A percentile compares a stretch with the other conserved stretches of the same genome.
These are phyloP conservation scores for Trichosporon ovoides DNA, from an alignment of 1,284 basidiomycete species.

Conservation along the genomic window DNA sequence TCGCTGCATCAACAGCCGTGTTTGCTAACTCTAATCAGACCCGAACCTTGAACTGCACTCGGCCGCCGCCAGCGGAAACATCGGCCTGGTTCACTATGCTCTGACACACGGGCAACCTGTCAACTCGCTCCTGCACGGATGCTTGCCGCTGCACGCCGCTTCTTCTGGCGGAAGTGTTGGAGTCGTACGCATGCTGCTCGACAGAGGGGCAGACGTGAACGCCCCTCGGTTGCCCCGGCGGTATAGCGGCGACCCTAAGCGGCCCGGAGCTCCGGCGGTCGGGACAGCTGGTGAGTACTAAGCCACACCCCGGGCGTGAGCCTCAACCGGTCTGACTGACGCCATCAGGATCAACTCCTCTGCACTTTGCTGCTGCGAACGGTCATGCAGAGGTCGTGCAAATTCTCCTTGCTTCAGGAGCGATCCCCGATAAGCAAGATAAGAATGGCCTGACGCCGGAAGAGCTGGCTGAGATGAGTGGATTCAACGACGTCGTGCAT, in stretches of 20 bases:
- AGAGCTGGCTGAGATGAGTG: slow-evolving; percentile 50
- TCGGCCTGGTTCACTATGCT: slow-evolving; percentile 59
- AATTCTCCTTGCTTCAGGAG: slow-evolving; percentile 72
- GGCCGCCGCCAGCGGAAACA: slow-evolving; percentile 80
- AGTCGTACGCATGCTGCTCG: slow-evolving; percentile 78
- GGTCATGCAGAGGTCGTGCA: slow-evolving; percentile 70
- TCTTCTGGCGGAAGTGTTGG: slow-evolving; percentile 77
- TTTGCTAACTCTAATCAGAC: slow-evolving; percentile 53
- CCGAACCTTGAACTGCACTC: slow-evolving; percentile 80
- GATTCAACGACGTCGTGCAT: slow-evolving; percentile 48
- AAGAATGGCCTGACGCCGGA: slow-evolving; percentile 77
- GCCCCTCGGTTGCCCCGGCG: slow-evolving; percentile 65
- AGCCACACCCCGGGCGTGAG: neutral
- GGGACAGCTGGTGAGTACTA: slow-evolving; percentile 55
- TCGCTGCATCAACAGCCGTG: neutral
- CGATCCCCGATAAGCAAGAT: slow-evolving; percentile 68
- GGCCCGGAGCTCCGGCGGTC: slow-evolving; percentile 57
- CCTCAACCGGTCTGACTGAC: neutral
- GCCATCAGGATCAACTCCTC: slow-evolving; percentile 67
- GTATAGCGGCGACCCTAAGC: slow-evolving; percentile 58
- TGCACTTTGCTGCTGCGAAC: slow-evolving; percentile 92
- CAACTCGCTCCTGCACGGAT: slow-evolving; percentile 85
- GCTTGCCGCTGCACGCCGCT: slow-evolving; percentile 85
- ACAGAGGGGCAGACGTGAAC: slow-evolving; percentile 87
- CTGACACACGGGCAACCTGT: slow-evolving; percentile 84